These are phyloP conservation scores for Biancaea sappan DNA, from an alignment of 306 rosid species.

Conservation along the genomic window DNA sequence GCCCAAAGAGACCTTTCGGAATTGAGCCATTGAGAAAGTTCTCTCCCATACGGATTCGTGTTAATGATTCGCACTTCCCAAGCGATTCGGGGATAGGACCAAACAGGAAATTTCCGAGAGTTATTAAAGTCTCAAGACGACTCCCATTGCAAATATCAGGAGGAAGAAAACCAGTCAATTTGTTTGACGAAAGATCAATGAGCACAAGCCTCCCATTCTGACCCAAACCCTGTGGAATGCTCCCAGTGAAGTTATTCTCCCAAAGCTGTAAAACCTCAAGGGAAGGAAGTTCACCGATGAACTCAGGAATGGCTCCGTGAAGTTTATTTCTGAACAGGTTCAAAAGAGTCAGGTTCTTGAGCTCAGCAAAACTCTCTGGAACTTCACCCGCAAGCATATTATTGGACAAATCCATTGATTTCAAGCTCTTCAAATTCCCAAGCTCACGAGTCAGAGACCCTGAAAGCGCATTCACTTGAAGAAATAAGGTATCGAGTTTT, in stretches of 20 bases:
- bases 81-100: conserved; percentile 92
- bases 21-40: conserved; percentile 87
- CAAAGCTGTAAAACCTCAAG: conserved; percentile 85
- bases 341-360: conserved; percentile 76
- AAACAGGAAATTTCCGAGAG: conserved; percentile 71
- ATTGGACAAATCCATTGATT: conserved; percentile 92
- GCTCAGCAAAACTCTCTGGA: conserved; percentile 62
- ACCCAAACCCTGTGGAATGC: conserved; percentile 74
- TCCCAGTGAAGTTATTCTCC: conserved; percentile 92
- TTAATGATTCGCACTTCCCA: conserved; percentile 70
- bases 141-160: conserved; percentile 76
- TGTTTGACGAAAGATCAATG: conserved; percentile 84
- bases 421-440: conserved; percentile 62
- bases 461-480: conserved; percentile 84
- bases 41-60: conserved; percentile 86
- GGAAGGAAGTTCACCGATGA: conserved; percentile 71
- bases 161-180: conserved; percentile 77
- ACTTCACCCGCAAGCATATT: conserved; percentile 72
- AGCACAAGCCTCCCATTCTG: conserved; percentile 71
- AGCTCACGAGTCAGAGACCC: conserved; percentile 74
- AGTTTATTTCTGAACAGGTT: conserved; percentile 87
- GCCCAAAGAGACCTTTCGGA: conserved; percentile 78
- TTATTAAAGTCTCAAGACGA: conserved; percentile 72
- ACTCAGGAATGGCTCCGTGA: conserved; percentile 89
- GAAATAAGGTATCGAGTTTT: conserved; percentile 77